Evolutionary conservation across 768 basidiomycete genomes (phyloP).

Genomic region (Atractiella rhizophila): DNA sequence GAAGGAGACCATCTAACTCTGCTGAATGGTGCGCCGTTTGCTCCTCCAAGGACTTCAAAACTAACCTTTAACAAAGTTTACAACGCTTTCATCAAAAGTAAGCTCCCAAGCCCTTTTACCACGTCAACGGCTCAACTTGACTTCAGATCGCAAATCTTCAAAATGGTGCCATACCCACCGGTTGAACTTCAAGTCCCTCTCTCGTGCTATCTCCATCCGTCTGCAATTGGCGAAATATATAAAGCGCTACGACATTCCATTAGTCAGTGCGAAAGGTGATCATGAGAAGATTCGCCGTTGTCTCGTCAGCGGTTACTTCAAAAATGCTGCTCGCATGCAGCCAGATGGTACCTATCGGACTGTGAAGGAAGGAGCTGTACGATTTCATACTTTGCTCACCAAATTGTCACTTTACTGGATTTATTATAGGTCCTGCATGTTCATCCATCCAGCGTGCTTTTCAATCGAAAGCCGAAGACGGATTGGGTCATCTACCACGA

Average conservation of each 20-base stretch:
- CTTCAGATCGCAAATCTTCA: slow-evolving; percentile 44
- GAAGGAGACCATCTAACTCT: slow-evolving; percentile 78
- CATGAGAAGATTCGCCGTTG: slow-evolving; percentile 57
- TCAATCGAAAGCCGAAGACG: slow-evolving; percentile 66
- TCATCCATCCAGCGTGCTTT: slow-evolving; percentile 80
- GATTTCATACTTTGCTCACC: slow-evolving; percentile 17
- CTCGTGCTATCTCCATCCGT: slow-evolving; percentile 76
- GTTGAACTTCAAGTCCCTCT: slow-evolving; percentile 78
- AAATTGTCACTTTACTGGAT: not conserved
- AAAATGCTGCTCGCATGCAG: slow-evolving; percentile 71
- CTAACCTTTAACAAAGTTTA: slow-evolving; percentile 35
- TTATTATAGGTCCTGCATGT: slow-evolving; percentile 45
- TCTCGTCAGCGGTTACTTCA: slow-evolving; percentile 76
- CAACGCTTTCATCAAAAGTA: slow-evolving; percentile 67
- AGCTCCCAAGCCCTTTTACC: no score
- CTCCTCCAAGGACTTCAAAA: not conserved
- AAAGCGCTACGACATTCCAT: slow-evolving; percentile 56
- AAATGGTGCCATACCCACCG: slow-evolving; percentile 84
- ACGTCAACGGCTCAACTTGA: no score
- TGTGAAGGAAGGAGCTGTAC: slow-evolving; percentile 56
- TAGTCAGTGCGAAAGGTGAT: slow-evolving; percentile 57
- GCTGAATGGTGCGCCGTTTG: slow-evolving; percentile 39
- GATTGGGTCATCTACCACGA: slow-evolving; percentile 51
- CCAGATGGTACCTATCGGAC: slow-evolving; percentile 83
- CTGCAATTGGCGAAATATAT: slow-evolving; percentile 89